Evolutionary conservation across 2,329 filamentous ascomycete species (phyloP), one percentile per base, ranked within the genome.

Genomic region (Madurella fahalii): DNA sequence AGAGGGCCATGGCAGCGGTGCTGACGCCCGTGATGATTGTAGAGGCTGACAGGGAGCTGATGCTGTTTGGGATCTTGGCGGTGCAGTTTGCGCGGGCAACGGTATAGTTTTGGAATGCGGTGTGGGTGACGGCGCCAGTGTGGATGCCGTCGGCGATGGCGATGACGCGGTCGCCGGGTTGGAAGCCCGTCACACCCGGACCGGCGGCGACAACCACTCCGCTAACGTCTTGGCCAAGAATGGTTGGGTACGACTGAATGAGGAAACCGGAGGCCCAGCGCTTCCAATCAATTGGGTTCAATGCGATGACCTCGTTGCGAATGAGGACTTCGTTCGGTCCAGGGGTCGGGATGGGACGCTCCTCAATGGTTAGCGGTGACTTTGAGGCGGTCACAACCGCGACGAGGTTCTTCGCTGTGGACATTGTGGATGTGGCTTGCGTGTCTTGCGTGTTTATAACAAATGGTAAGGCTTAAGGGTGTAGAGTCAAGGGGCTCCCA

Each of bases 211-310:
- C 68, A 30, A 72, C 55, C 1, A 65, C 47, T 2, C 70, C 69
- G 8, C 68, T 64, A 1, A 64, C 61, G 17, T 71, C 69, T 12
- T 66, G 47, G 7, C 69, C 69, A 9, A 70, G 63, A 11, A 70
- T 63, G 13, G 63, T 50, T 2, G 69, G 69, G 64, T 66, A 71
- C 2, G 58, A 45, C 9, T 53, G 47, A 41, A 69, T 56, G 17
- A 61, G 48, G 11, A 64, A 57, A 2, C 66, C 69, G 15, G 64
- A 60, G 39, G 63, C 52, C 2, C 65, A 56, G 40, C 66, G 66
- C 54, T 71, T 71, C 54, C 61, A 66, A 48, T 72, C 69, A 1
- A 68, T 62, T 0, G 62, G 65, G 45, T 71, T 71, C 16, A 72
- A 53, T 1, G 63, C 67, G n/a, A 71, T 56, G 9, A 65, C 65